Conservation (phyloP, 2,329 filamentous ascomycete genomes). For the Diaporthe sp. region DNA sequence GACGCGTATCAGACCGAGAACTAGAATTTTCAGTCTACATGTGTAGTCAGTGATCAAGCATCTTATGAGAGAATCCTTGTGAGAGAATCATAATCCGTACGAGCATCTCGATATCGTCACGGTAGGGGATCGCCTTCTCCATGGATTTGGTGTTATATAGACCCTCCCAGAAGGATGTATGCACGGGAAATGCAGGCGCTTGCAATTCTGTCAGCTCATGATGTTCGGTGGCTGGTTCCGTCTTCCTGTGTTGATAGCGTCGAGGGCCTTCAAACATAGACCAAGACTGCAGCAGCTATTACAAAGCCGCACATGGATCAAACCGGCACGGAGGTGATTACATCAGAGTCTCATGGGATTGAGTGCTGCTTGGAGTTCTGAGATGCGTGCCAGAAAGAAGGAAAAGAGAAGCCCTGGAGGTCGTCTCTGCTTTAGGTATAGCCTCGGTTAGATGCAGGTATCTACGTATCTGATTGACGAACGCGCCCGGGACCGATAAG, state of each 20-base stretch:
- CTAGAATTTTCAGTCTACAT: not conserved
- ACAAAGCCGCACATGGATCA: too few relatives aligned
- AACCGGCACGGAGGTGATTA: too few relatives aligned
- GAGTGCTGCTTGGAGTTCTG: not conserved
- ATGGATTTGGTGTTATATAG: not conserved
- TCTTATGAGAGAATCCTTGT: not conserved
- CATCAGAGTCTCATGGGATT: not conserved
- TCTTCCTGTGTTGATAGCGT: too few relatives aligned
- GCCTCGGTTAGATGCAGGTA: not conserved
- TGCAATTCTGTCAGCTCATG: too few relatives aligned
- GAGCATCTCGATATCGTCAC: not conserved
- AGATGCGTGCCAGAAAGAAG: not conserved
- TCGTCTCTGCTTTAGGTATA: not conserved
- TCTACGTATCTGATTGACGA: not conserved
- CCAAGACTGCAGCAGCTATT: too few relatives aligned
- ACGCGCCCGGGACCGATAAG: slow-evolving; percentile 8
- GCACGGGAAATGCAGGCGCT: too few relatives aligned
- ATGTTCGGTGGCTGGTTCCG: not conserved
- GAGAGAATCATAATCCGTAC: not conserved
- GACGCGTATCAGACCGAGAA: not conserved
- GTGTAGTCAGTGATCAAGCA: not conserved
- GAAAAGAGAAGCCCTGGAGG: not conserved
- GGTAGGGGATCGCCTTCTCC: not conserved
- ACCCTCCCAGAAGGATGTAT: too few relatives aligned
- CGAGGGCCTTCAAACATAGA: too few relatives aligned